phyloP scores from a whole-genome alignment of 2,329 filamentous ascomycete species.

The Colletotrichum sp. region DNA sequence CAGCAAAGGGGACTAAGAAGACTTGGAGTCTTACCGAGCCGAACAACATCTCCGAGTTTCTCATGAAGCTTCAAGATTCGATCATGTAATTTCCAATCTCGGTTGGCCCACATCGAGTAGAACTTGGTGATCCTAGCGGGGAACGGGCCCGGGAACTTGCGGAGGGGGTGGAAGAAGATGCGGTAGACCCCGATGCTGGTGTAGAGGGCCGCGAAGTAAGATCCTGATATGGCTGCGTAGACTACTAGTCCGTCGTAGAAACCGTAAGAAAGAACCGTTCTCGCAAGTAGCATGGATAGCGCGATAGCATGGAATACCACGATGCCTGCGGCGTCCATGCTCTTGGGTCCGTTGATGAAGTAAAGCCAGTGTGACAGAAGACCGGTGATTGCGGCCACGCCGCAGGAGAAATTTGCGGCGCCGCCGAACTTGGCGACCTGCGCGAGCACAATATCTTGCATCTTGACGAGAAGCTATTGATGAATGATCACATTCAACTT shows the following conservation, averaged over 20 bases:
- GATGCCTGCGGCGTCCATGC: neutral
- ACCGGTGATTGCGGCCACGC: neutral
- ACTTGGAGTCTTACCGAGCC: constrained; percentile 15
- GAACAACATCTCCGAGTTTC: constrained; percentile 22
- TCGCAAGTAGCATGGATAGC: neutral
- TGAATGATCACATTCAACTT: neutral
- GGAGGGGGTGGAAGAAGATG: constrained; percentile 20
- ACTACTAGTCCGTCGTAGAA: neutral
- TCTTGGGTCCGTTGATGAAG: constrained; percentile 2
- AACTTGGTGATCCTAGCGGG: constrained; percentile 19
- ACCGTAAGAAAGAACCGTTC: neutral
- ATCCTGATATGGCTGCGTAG: neutral
- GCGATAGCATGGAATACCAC: neutral
- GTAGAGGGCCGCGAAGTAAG: constrained; percentile 27
- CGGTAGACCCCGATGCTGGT: constrained; percentile 25
- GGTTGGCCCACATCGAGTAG: constrained; percentile 5
- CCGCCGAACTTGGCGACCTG: neutral
- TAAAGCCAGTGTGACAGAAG: constrained; percentile 17
- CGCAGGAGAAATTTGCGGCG: neutral
- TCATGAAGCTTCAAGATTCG: neutral
- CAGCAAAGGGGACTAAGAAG: too few relatives aligned
- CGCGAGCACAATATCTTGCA: neutral
- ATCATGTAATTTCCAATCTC: constrained; percentile 7
- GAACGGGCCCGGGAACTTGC: constrained; percentile 22
- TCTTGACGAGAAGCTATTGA: neutral